Evolutionary conservation across 2,329 filamentous ascomycete species (phyloP), one percentile per base, ranked within the genome.

Genomic region (Diaporthe sp.): DNA sequence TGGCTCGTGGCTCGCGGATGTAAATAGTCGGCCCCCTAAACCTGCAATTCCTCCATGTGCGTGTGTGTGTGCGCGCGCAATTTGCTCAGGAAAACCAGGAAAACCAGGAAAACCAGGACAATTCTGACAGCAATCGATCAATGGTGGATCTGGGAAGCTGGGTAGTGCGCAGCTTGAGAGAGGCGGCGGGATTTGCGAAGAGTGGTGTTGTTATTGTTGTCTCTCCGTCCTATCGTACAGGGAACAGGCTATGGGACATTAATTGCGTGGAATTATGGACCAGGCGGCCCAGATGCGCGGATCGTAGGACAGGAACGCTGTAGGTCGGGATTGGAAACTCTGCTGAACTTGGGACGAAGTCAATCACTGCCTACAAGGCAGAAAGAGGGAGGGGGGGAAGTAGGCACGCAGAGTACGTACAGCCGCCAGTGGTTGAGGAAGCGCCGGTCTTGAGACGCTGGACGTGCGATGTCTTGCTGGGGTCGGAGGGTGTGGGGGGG

Each of bases 391-490:
- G 30, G 17, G 30, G 42, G 27, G 17, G 44, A 35, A 8, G n/a
- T 32, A 32, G 27, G 44, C 61, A 25, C 35, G 42, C 42, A 66
- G 27, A 35, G 42, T 35, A 50, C 42, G 27, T 35, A 65, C 59
- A 50, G 22, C 42, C 42, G 59, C 59, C 59, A 59, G 68, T 71
- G 69, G 69, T 71, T 30, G n/a, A 27, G 42, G 69, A 71, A 71
- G 55, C 69, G 69, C 69, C 55, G 19, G 68, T 59, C 69, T 71
- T 51, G 55, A 71, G 42, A 71, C 69, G 42, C 55, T 51, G 69
- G 55, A 39, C 30, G 69, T 71, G 55, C 55, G 55, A 71, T 47
- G 69, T 61, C 25, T 61, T 47, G 69, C 55, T 22, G 42, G 53
- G 68, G 37, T 37, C 2, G 27, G 27, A 2, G 44, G 37, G 22